Conservation (phyloP, 352 stramenopile species). For the Thraustochytrium sp. region DNA sequence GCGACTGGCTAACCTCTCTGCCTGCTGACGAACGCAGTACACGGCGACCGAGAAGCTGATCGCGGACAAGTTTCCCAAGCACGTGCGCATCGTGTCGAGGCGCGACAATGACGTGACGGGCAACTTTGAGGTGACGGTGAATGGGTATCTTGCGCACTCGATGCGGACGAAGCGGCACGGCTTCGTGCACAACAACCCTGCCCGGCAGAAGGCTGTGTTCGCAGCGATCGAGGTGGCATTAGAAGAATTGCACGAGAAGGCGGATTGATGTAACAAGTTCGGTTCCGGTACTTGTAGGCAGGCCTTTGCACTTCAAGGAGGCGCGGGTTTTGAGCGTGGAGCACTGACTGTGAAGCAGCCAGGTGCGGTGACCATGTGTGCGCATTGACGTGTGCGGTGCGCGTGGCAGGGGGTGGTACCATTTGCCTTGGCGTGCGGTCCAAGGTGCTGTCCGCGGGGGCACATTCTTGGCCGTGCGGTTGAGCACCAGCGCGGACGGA, state of each 20-base stretch:
- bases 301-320: no score
- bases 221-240: not conserved
- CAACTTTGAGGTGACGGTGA: conserved; percentile 9
- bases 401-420: no score
- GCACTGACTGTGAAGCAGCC: no score
- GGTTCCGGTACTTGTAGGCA: no score
- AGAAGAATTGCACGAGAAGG: conserved; percentile 1
- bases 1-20: not conserved
- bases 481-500: no score
- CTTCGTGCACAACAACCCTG: not conserved
- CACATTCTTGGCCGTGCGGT: no score
- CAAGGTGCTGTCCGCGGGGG: no score
- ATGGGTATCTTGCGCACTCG: not conserved
- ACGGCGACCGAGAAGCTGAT: not conserved
- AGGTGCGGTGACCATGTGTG: no score
- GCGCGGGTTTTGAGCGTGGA: no score
- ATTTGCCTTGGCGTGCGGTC: no score
- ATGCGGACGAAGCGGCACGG: conserved; percentile 5
- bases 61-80: not conserved
- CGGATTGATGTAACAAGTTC: no score
- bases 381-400: no score
- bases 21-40: not conserved
- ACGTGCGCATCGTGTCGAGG: not conserved
- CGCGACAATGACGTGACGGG: not conserved
- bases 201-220: not conserved